Evolutionary conservation across 2,329 filamentous ascomycete genomes (phyloP).

Genomic region (Penicillium frequentans): DNA sequence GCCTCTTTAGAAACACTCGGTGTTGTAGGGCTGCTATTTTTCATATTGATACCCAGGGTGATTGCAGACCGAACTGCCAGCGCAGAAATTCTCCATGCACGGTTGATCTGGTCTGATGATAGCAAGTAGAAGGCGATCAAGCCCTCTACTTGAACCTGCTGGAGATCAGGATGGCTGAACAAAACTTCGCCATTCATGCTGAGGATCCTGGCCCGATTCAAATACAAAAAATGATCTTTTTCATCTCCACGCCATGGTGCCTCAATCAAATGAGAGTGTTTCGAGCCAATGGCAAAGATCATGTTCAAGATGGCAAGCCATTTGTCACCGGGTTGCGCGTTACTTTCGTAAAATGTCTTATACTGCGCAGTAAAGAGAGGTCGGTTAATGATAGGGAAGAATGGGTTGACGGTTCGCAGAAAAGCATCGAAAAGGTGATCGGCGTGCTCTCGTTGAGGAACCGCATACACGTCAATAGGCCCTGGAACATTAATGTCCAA

Average conservation of each 20-base stretch:
- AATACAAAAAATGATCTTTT: slow-evolving; percentile 45
- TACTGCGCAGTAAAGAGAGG: slow-evolving; percentile 44
- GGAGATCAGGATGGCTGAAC: slow-evolving; percentile 46
- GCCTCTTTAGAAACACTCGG: slow-evolving; percentile 44
- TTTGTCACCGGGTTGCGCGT: slow-evolving; percentile 37
- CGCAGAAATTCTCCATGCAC: slow-evolving; percentile 45
- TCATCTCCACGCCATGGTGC: slow-evolving; percentile 44
- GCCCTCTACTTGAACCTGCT: slow-evolving; percentile 47
- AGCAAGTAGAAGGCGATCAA: slow-evolving; percentile 47
- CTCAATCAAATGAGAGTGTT: slow-evolving; percentile 44
- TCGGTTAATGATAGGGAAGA: slow-evolving; percentile 47
- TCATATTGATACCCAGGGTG: slow-evolving; percentile 47
- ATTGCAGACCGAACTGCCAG: slow-evolving; percentile 45
- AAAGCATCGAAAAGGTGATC: slow-evolving; percentile 45
- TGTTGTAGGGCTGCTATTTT: slow-evolving; percentile 39
- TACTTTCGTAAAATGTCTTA: slow-evolving; percentile 37
- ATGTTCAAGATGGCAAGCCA: slow-evolving; percentile 49
- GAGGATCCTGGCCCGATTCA: slow-evolving; percentile 45
- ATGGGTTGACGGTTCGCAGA: slow-evolving; percentile 43
- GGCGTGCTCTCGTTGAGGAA: slow-evolving; percentile 42
- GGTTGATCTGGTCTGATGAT: slow-evolving; percentile 45
- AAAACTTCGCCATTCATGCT: slow-evolving; percentile 44
- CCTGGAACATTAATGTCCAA: slow-evolving; percentile 41
- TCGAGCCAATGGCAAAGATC: slow-evolving; percentile 47
- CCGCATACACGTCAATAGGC: slow-evolving; percentile 42